Evolutionary conservation across 2,329 filamentous ascomycete genomes (phyloP).

Genomic region (Fusarium sp.): DNA sequence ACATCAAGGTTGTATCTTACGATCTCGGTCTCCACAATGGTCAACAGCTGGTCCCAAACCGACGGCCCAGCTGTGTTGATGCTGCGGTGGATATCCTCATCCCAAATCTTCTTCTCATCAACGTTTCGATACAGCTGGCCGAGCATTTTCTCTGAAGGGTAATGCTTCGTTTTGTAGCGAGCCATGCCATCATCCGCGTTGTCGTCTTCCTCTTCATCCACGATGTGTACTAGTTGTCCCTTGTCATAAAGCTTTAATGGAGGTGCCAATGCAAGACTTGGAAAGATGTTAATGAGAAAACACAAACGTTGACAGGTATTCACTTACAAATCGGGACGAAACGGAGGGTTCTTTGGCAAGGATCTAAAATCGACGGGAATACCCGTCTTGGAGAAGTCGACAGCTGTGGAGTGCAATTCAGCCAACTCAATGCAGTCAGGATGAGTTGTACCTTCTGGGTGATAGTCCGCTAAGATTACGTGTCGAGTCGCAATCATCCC

Average conservation of each 20-base stretch:
- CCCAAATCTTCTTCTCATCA: constrained; percentile 77
- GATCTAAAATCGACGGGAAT: constrained; percentile 65
- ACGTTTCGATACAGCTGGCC: constrained; percentile 79
- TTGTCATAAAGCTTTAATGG: constrained; percentile 60
- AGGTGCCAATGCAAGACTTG: constrained; percentile 62
- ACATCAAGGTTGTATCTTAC: constrained; percentile 41
- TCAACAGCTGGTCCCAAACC: constrained; percentile 61
- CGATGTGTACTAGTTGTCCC: constrained; percentile 54
- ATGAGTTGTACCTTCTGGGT: constrained; percentile 64
- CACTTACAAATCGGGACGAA: constrained; percentile 69
- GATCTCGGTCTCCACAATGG: constrained; percentile 40
- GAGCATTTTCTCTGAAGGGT: constrained; percentile 75
- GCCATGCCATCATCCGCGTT: constrained; percentile 60
- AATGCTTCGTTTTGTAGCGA: constrained; percentile 67
- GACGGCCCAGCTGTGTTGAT: constrained; percentile 49
- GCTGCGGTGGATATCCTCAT: constrained; percentile 59
- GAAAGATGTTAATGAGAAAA: neutral
- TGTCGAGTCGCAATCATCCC: constrained; percentile 76
- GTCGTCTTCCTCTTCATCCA: constrained; percentile 54
- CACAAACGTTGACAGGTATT: no score
- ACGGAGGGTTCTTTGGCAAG: constrained; percentile 57
- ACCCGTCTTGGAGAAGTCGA: constrained; percentile 83
- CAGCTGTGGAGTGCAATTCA: constrained; percentile 75
- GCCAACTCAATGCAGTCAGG: constrained; percentile 68
- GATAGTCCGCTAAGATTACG: constrained; percentile 73